phyloP scores from a whole-genome alignment of 2,329 filamentous ascomycete genomes.

The Scedosporium apiospermum region DNA sequence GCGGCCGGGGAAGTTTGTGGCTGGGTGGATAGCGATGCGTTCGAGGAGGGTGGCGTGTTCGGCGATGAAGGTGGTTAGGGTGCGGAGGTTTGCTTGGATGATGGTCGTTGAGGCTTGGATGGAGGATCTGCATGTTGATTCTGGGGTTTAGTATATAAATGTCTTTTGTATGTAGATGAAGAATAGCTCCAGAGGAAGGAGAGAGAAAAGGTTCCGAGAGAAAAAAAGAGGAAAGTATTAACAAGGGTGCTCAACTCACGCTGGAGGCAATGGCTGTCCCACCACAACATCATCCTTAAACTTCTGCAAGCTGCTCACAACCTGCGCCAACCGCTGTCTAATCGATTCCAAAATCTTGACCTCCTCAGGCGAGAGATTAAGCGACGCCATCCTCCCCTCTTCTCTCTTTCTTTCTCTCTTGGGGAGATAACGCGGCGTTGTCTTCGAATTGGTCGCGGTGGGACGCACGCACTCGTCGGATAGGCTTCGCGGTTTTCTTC shows the following conservation, averaged over 20 bases:
- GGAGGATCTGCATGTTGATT: constrained; percentile 44
- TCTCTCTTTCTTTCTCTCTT: too few species aligned
- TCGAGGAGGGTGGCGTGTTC: constrained; percentile 59
- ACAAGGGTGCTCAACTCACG: constrained; percentile 34
- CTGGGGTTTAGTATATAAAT: not conserved
- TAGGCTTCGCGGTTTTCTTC: too few species aligned
- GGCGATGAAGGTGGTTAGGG: constrained; percentile 54
- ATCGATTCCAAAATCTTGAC: constrained; percentile 62
- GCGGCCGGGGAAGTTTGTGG: constrained; percentile 63
- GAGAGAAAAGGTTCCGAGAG: too few species aligned
- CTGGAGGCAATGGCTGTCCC: constrained; percentile 56
- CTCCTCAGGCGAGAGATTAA: constrained; percentile 48
- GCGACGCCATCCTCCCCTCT: constrained; percentile 23
- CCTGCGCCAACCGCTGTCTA: constrained; percentile 56
- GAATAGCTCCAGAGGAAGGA: not conserved
- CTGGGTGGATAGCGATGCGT: constrained; percentile 64
- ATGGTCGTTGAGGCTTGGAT: constrained; percentile 64
- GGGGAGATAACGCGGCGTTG: too few species aligned
- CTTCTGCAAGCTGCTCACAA: constrained; percentile 58
- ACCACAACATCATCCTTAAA: constrained; percentile 51
- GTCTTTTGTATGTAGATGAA: not conserved
- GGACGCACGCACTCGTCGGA: too few species aligned
- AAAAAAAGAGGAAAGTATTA: not conserved
- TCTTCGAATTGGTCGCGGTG: too few species aligned
- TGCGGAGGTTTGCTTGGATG: constrained; percentile 59